Conservation (phyloP, 192 early-diverging fungal genomes). For the Rhizoclosmatium sp. region DNA sequence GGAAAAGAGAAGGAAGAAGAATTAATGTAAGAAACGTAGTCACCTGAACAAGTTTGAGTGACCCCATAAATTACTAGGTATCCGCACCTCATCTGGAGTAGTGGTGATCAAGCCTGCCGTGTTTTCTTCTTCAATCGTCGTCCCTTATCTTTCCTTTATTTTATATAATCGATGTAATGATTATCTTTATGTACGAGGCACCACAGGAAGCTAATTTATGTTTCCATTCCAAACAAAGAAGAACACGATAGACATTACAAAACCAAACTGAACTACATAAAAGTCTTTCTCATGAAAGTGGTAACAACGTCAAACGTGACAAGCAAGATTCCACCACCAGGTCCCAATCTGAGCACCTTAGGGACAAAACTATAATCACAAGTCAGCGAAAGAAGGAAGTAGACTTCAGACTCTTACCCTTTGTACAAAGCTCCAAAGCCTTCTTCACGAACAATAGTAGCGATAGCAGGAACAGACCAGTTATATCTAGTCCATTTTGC, state of each 20-base stretch:
- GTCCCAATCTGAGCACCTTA: conserved; percentile 94
- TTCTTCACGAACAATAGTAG: conserved; percentile 85
- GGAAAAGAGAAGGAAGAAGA: too few species aligned
- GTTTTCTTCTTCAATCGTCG: too few species aligned
- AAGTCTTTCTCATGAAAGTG: conserved; percentile 81
- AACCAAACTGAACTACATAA: conserved; percentile 52
- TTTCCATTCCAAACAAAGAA: too few species aligned
- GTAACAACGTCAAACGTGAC: conserved; percentile 92
- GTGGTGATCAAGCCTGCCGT: too few species aligned
- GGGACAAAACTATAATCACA: conserved; percentile 74
- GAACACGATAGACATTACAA: neutral
- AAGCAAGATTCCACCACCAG: conserved; percentile 76
- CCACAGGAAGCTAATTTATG: too few species aligned
- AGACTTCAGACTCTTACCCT: conserved; percentile 46
- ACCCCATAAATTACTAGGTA: too few species aligned
- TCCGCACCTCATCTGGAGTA: too few species aligned
- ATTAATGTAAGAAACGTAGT: too few species aligned
- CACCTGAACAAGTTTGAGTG: too few species aligned
- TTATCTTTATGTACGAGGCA: too few species aligned
- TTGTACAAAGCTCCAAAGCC: conserved; percentile 90
- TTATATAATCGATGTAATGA: too few species aligned
- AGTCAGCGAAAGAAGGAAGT: neutral
- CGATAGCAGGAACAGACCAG: conserved; percentile 83
- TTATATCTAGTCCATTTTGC: conserved; percentile 62
- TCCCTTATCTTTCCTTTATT: too few species aligned